phyloP scores from a whole-genome alignment of 73 alveolate species.

The Paramecium primaurelia region DNA sequence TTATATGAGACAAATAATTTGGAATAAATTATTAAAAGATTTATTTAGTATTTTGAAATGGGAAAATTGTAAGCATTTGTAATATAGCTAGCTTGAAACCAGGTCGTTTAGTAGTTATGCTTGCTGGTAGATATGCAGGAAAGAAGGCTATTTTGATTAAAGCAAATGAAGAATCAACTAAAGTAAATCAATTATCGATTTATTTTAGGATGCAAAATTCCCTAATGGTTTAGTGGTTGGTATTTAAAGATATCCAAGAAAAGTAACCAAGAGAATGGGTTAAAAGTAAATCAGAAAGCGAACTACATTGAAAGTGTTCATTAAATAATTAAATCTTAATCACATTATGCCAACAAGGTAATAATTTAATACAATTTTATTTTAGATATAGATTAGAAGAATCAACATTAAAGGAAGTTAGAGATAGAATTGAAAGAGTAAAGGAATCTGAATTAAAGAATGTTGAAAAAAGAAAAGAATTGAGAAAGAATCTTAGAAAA shows the following conservation, averaged over 20 bases:
- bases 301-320: conserved; percentile 82
- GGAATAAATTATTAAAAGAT: conserved; percentile 39
- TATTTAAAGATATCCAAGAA: conserved; percentile 77
- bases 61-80: conserved; percentile 53
- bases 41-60: conserved; percentile 44
- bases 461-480: conserved; percentile 44
- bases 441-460: conserved; percentile 52
- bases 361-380: not conserved
- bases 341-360: conserved; percentile 91
- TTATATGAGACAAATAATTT: not conserved
- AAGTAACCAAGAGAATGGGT: conserved; percentile 85
- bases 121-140: conserved; percentile 92
- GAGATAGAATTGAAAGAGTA: conserved; percentile 53
- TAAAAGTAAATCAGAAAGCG: conserved; percentile 81
- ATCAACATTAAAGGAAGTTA: conserved; percentile 48
- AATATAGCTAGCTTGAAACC: conserved; percentile 67
- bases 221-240: conserved; percentile 89
- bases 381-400: conserved; percentile 45
- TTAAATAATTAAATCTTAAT: conserved; percentile 80
- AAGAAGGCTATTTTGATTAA: conserved; percentile 87
- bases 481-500: conserved; percentile 53
- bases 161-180: conserved; percentile 82
- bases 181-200: conserved; percentile 60
- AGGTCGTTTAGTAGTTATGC: conserved; percentile 85
- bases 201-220: conserved; percentile 76